Evolutionary conservation across 2,329 filamentous ascomycete genomes (phyloP), one percentile per base, ranked within the genome.

Genomic region (Colletotrichum karsti): DNA sequence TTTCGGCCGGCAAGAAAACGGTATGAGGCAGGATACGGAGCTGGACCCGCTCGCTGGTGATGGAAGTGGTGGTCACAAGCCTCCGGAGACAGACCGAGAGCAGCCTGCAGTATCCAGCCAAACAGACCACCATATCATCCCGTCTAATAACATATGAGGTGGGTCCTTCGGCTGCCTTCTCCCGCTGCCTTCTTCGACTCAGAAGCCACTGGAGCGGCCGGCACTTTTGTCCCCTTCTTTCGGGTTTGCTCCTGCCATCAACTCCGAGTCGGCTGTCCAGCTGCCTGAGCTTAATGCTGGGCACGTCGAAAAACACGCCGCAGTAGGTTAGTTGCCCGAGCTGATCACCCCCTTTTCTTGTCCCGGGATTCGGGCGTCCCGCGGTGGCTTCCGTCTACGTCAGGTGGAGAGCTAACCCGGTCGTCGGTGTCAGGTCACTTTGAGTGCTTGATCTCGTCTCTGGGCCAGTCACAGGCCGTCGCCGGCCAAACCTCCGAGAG

Each of bases 161-260:
- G 30, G 48, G 48, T 39, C 48, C n/a, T 33, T 15, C 28, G 56
- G 56, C 48, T 61, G 57, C 56, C 37, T 59, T 46, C 18, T n/a
- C 15, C n/a, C 13, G 46, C 53, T 20, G 55, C 44, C 63, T 61
- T 24, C 30, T 39, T 13, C n/a, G 39, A 39, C n/a, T 13, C 13
- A 20, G n/a, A 60, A 44, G 41, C 39, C 48, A 56, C 39, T 8
- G 15, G 13, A 62, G 26, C 48, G 30, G 39, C 48, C 48, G 30
- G 39, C 48, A 46, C 39, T 30, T 55, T 39, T 46, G 48, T 20
- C 35, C 22, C 50, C 26, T 18, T 50, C 12, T 22, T n/a, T 62
- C n/a, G 20, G 39, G 18, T 33, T 30, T 33, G 30, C 33, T 63
- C 30, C 56, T 44, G 3, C 10, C 26, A n/a, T 18, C 8, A n/a